phyloP scores from a whole-genome alignment of 306 rosid genomes.

The Prunus mira region DNA sequence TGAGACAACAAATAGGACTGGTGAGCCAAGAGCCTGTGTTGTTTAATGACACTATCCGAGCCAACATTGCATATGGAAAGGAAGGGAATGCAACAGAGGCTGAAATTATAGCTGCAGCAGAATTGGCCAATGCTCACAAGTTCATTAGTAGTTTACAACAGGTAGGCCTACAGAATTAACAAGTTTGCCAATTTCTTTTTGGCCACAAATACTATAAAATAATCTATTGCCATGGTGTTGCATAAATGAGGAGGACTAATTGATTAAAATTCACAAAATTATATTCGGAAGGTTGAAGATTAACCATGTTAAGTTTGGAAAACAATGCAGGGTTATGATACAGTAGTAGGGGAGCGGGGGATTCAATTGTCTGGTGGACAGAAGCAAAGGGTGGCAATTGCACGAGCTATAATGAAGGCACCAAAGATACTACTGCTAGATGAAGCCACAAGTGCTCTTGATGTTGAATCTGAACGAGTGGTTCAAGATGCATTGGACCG shows the following conservation, averaged over 20 bases:
- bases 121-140: constrained; percentile 59
- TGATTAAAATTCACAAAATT: not conserved
- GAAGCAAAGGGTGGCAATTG: constrained; percentile 68
- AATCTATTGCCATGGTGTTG: no score
- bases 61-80: constrained; percentile 65
- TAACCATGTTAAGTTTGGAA: not conserved
- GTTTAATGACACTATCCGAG: constrained; percentile 57
- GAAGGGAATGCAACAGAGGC: constrained; percentile 56
- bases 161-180: constrained; percentile 25
- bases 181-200: not conserved
- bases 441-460: constrained; percentile 79
- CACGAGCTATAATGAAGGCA: constrained; percentile 56
- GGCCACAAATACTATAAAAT: no score
- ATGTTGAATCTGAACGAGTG: constrained; percentile 70
- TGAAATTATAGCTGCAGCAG: constrained; percentile 57
- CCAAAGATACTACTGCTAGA: constrained; percentile 61
- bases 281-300: not conserved
- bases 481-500: constrained; percentile 70
- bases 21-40: constrained; percentile 70
- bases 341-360: constrained; percentile 58
- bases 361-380: constrained; percentile 62
- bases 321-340: constrained; percentile 56
- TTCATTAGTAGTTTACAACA: constrained; percentile 63
- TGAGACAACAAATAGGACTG: constrained; percentile 64
- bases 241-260: not conserved